Base-by-base conservation (phyloP, 176 grass and related monocot species). In the Puccinellia tenuiflora region DNA sequence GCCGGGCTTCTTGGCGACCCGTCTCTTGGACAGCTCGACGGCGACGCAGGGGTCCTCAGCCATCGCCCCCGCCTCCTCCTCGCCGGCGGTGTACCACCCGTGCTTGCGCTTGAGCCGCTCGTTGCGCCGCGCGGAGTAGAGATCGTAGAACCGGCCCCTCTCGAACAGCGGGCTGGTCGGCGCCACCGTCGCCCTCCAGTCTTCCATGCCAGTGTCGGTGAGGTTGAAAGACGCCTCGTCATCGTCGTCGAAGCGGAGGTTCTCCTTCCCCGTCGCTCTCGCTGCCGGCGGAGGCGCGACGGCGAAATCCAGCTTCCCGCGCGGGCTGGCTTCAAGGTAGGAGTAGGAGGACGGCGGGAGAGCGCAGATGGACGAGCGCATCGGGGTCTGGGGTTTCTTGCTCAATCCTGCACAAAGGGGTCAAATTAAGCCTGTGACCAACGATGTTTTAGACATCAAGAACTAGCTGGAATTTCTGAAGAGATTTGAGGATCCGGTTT, bases 91-190 rank as follows among this genome's bases (percentile, higher is more conserved):
- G 65, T 86, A 92, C 9, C 82, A 92, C 1, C 82, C 85, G 43
- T 92, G 89, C 91, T 95, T 91, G 47, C 85, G 90, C 76, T 92
- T 95, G 30, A 99, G 91, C 77, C 89, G 83, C 83, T 93, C 96
- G 29, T 99, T 85, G 64, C 96, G 86, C 47, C 91, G 83, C 6
- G 87, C 91, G 11, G 96, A 93, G 87, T 99, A 99, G 63, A 85
- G 85, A 31, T 96, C 93, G 61, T 99, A 99, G 22, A 93, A 56
- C 86, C 93, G 73, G 66, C 96, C 96, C 52, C 87, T 88, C 71
- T 92, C 89, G 63, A 99, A 99, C 42, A 96, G 18, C 63, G 93
- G 91, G 60, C 73, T 90, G 13, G 67, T 56, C 37, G 20, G 29
- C 55, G 77, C 43, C 43, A 57, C 38, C 59, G 33, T 9, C 16